A percentile compares a stretch with the other conserved stretches of the same genome.
Evolutionary conservation across 345 rosid species (phyloP).

Genomic region (Raphanus raphanistrum): DNA sequence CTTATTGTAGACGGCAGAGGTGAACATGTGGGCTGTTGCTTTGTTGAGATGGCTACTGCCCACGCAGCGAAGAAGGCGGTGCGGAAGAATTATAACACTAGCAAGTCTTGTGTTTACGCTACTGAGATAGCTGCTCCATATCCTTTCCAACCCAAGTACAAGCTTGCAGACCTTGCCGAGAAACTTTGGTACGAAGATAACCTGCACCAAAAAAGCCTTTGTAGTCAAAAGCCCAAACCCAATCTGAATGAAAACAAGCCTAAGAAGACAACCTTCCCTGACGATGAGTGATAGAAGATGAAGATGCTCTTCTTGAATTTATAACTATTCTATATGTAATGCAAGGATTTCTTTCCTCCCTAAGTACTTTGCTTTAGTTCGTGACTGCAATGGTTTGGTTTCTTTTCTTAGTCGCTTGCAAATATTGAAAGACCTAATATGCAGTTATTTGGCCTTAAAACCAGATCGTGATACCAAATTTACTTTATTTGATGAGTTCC

Average conservation of each 20-base stretch:
- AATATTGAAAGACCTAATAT: too few relatives aligned
- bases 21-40: not conserved
- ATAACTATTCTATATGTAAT: not conserved
- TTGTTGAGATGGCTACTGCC: not conserved
- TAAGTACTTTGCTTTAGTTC: too few relatives aligned
- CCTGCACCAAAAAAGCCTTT: not conserved
- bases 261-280: not conserved
- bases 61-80: not conserved
- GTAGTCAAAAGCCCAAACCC: not conserved
- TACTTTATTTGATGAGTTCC: too few relatives aligned
- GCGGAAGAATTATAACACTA: not conserved
- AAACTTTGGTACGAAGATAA: not conserved
- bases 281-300: not conserved
- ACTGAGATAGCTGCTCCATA: not conserved
- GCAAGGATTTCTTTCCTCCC: not conserved
- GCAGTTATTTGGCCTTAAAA: too few relatives aligned
- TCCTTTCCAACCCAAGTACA: constrained; percentile 1
- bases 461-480: too few relatives aligned
- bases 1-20: not conserved
- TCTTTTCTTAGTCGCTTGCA: too few relatives aligned
- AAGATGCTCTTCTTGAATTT: not conserved
- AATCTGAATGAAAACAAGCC: not conserved
- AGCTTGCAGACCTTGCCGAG: not conserved
- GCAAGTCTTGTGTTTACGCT: not conserved
- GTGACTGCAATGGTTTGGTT: too few relatives aligned